Evolutionary conservation across 163 green algal genomes (phyloP), one percentile per base, ranked within the genome.

Genomic region (Chlorella variabilis): DNA sequence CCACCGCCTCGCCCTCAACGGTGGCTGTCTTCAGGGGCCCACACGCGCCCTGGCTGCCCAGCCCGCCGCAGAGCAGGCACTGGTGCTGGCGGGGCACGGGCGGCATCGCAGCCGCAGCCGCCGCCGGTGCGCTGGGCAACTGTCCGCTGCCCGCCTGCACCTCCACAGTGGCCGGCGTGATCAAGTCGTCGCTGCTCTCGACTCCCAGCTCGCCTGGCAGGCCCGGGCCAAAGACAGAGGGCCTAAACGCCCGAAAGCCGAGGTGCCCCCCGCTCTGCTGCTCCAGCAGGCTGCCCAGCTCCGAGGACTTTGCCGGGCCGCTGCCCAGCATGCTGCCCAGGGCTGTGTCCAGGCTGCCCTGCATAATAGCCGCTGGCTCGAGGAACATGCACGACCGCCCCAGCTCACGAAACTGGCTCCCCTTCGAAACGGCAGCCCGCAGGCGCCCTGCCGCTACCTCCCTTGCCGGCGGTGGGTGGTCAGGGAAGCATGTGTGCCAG

Each of bases 41-140:
- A 31, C 74, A 85, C 27, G 36, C 42, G 4, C 38, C 38, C 9
- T 58, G 18, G 75, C 39, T 81, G 65, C 80, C 71, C 31, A 85
- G 8, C 18, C 31, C 29, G 29, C 59, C 61, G 34, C 80, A 85
- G 31, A 85, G 66, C 6, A 71, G 49, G 51, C 73, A 81, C 25
- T 15, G 76, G 23, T 21, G 76, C 39, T 11, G 74, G n/a, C 39
- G 27, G 8, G 15, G 36, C 5, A 34, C 36, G 27, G 38, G 51
- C 38, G 42, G 17, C 41, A 13, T n/a, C 11, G 56, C n/a, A 0
- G 34, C 51, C 0, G 36, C 3, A 15, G 39, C 25, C 1, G 38
- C 38, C 20, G 66, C 36, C 2, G 36, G 23, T 36, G 66, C 6
- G 25, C 15, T 29, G 4, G 17, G 36, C 73, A 80, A 23, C 75